A percentile compares a stretch with the other conserved stretches of the same genome.
Evolutionary conservation across 2,329 filamentous ascomycete genomes (phyloP).

Genomic region (Coleophoma cylindrospora): DNA sequence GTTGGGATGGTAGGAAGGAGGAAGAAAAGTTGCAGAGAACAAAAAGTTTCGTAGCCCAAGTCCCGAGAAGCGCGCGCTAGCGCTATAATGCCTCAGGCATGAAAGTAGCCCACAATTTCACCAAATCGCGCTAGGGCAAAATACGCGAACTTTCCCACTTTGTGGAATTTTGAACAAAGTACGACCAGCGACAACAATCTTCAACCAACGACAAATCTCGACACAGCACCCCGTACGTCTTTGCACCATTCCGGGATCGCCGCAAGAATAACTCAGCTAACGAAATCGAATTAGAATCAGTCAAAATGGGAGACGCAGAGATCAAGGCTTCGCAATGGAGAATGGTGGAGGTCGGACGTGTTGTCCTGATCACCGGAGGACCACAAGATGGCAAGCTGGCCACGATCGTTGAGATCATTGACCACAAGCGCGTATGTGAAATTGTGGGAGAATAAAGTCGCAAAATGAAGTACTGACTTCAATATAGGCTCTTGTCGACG

Average conservation of each 20-base stretch:
- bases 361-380: slow-evolving; percentile 80
- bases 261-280: slow-evolving; percentile 10
- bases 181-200: slow-evolving; percentile 9
- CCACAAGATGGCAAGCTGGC: slow-evolving; percentile 85
- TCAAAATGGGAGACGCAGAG: slow-evolving; percentile 78
- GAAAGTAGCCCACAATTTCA: too few species aligned
- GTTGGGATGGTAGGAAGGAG: neutral
- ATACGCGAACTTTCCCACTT: neutral
- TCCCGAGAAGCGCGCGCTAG: neutral
- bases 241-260: slow-evolving; percentile 6
- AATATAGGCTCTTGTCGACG: slow-evolving; percentile 87
- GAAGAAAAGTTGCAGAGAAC: neutral
- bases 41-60: neutral
- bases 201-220: slow-evolving; percentile 21
- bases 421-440: slow-evolving; percentile 97
- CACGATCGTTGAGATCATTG: slow-evolving; percentile 97
- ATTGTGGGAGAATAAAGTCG: slow-evolving; percentile 3
- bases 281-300: slow-evolving; percentile 39
- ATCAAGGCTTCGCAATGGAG: slow-evolving; percentile 85
- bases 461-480: slow-evolving; percentile 20
- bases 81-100: too few species aligned
- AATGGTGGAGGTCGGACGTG: slow-evolving; percentile 96
- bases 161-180: slow-evolving; percentile 11
- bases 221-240: slow-evolving; percentile 25
- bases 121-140: neutral